Base-by-base conservation (phyloP, 768 basidiomycete species). In the Trametes sanguinea region DNA sequence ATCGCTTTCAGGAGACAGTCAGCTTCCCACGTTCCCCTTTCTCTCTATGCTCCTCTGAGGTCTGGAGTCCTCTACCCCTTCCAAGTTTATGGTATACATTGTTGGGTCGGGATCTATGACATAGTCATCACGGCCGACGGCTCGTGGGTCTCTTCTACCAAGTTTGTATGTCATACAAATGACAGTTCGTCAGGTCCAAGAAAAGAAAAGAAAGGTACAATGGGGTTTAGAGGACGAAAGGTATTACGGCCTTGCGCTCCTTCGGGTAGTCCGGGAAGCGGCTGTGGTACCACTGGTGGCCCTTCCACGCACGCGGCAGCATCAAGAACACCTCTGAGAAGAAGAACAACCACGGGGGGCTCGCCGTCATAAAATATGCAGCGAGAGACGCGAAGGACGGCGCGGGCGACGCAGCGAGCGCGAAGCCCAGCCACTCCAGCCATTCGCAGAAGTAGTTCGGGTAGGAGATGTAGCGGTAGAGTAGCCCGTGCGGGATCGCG, bases 391-490 rank as follows among this genome's bases (percentile, higher is more conserved):
- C 61, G 69, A 75, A 54, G 8, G 71, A 65, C 8, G 71, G 84
- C 0, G 80, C 7, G 1, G 87, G 85, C 5, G 84, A 76, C 3
- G 91, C 83, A 6, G 92, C 90, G 42, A 97, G 72, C 1, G 92
- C 89, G 73, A 89, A 98, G 7, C 91, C 94, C 9, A 85, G 66
- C 95, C 95, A 98, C 75, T 98, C 96, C 57, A 89, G 61, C 96
- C 96, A 98, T 72, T 98, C 96, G 75, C 89, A 94, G 17, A 94
- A 76, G 76, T 98, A 98, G 73, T 97, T 94, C 9, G 96, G 96
- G 76, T 88, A 96, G 6, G 94, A 93, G 68, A 98, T 78, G 69
- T 84, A 87, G 45, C 73, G 68, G 79, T 90, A 97, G 16, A 96
- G 76, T 22, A 85, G 81, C 0, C 90, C 92, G 53, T 88, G 82